Evolutionary conservation across 768 basidiomycete species (phyloP).

Genomic region (Pulveroboletus frians): DNA sequence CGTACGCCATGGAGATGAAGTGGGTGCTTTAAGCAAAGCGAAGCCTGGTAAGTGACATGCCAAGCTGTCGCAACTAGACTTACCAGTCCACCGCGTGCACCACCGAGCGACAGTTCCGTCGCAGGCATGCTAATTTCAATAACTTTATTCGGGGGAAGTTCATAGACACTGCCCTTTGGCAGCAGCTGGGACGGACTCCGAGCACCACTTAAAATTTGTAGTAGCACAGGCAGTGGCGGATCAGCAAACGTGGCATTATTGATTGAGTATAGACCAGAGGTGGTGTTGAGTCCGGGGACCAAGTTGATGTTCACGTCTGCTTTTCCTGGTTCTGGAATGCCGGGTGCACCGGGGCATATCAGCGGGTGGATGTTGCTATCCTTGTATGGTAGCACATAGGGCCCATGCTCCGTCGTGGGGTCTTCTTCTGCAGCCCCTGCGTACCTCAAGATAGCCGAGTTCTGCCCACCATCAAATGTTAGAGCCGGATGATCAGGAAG

Average conservation of each 20-base stretch:
- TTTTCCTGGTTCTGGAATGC: slow-evolving; percentile 30
- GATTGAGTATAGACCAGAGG: slow-evolving; percentile 5
- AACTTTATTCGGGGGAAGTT: slow-evolving; percentile 37
- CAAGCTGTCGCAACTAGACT: neutral
- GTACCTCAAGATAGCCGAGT: slow-evolving; percentile 42
- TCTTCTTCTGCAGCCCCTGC: slow-evolving; percentile 32
- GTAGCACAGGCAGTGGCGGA: slow-evolving; percentile 29
- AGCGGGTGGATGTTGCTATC: slow-evolving; percentile 36
- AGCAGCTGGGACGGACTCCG: slow-evolving; percentile 32
- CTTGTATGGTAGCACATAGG: slow-evolving; percentile 24
- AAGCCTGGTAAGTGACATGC: neutral
- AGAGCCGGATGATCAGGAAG: slow-evolving; percentile 9
- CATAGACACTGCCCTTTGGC: slow-evolving; percentile 39
- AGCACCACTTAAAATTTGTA: too few species aligned
- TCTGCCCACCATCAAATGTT: slow-evolving; percentile 29
- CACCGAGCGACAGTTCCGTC: slow-evolving; percentile 1
- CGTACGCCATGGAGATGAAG: slow-evolving; percentile 44
- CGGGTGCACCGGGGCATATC: slow-evolving; percentile 24
- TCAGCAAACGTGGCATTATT: slow-evolving; percentile 31
- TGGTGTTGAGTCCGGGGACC: slow-evolving; percentile 9
- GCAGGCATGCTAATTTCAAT: slow-evolving; percentile 41
- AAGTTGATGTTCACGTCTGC: slow-evolving; percentile 39
- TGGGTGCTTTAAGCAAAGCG: slow-evolving; percentile 29
- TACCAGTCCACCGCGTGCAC: slow-evolving; percentile 13
- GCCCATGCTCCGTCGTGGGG: slow-evolving; percentile 25